Evolutionary conservation across 1,139 yeast species (phyloP), one percentile per base, ranked within the genome.

Genomic region (Taiozyma sp.): DNA sequence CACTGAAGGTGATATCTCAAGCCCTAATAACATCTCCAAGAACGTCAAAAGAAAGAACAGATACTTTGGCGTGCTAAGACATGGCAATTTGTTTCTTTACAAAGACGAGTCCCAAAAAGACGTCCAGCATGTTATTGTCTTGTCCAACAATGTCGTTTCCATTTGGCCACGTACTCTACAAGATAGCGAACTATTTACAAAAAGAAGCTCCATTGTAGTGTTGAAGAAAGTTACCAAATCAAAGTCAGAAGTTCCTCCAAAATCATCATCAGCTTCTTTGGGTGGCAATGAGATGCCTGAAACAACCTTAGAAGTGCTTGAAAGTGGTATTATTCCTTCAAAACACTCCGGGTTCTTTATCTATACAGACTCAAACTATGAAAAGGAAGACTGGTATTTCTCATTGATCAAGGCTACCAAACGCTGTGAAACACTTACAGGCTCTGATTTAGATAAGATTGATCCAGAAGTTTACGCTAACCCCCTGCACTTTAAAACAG

Each of bases 331-430:
- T 42, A 29, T 54, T 1, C 69, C 76, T 2, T 83, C 88, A 0
- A 79, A 80, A 24, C 74, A 76, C 47, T 75, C 76, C 16, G 78
- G 89, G 2, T 85, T 85, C 60, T 93, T 77, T 67, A 68, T 91
- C 2, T 88, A 89, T 64, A 80, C 85, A 47, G 96, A 88, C 61
- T 76, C 80, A 47, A 88, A 89, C 56, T 77, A 77, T 48, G 91
- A 85, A 45, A 91, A 93, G 63, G 99, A 91, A 66, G 96, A 90
- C 64, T 85, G 97, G 88, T 91, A 91, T 65, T 89, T 89, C 68
- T 82, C 88, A 2, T 72, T 91, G 51, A 75, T 91, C n/a, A 72
- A 83, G 52, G 93, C 95, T 1, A 80, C 95, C 0, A 85, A 85
- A 56, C 62, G 65, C 24, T 57, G 53, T 10, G 50, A 9, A 22